Percentiles rank a stretch among this genome's conserved stretches.
These are phyloP conservation scores for Penicillium goetzii DNA, from an alignment of 495 filamentous ascomycete genomes.

Conservation along the genomic window DNA sequence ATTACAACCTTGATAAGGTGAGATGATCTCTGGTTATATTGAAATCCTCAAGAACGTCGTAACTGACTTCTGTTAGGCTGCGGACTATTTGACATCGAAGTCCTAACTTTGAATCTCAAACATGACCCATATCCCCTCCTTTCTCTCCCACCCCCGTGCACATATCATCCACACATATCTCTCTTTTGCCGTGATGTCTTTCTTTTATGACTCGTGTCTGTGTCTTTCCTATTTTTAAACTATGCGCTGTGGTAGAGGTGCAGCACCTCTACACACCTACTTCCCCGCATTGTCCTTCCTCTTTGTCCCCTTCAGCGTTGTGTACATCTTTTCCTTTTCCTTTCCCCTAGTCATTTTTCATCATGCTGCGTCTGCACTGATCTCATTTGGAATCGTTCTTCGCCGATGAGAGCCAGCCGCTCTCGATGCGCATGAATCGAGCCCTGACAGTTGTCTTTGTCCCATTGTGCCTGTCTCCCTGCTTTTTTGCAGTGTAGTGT, in stretches of 20 bases:
- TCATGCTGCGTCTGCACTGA: slow-evolving; percentile 16
- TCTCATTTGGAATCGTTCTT: slow-evolving; percentile 8
- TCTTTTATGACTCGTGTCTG: slow-evolving; percentile 23
- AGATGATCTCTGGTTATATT: slow-evolving; percentile 35
- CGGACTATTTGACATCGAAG: slow-evolving; percentile 47
- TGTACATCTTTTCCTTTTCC: slow-evolving; percentile 29
- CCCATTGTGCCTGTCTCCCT: slow-evolving; percentile 1
- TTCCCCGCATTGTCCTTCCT: neutral
- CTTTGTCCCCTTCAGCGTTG: slow-evolving; percentile 25
- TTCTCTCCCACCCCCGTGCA: slow-evolving; percentile 18
- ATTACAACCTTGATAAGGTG: slow-evolving; percentile 95
- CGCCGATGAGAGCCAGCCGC: neutral
- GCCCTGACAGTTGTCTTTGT: neutral
- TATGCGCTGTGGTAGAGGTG: too few relatives aligned
- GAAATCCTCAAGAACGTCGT: neutral
- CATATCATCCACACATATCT: slow-evolving; percentile 34
- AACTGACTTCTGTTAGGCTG: slow-evolving; percentile 37
- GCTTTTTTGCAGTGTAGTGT: slow-evolving; percentile 24
- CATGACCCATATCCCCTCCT: neutral
- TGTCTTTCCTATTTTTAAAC: slow-evolving; percentile 7
- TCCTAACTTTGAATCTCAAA: slow-evolving; percentile 23
- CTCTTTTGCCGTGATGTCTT: slow-evolving; percentile 30
- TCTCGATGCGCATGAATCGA: slow-evolving; percentile 9
- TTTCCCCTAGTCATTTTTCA: slow-evolving; percentile 13
- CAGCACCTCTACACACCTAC: neutral